Base-by-base conservation (phyloP, 768 basidiomycete species). In the Antrodiella citrinella region DNA sequence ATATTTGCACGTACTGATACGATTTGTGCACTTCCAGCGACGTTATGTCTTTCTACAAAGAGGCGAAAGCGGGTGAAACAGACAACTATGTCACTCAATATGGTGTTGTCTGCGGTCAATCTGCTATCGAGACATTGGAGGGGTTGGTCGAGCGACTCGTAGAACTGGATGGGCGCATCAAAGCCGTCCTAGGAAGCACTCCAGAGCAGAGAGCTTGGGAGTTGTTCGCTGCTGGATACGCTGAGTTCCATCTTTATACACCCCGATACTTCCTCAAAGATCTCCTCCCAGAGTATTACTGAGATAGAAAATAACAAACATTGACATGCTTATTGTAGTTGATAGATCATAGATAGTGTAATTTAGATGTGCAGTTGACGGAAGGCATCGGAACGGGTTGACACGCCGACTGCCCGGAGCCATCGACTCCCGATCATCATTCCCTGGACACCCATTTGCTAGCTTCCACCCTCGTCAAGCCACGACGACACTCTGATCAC, bases 31-130 rank as follows among this genome's bases (percentile, higher is more conserved):
- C 18, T 23, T 38, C 10, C 39, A 54, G 49, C 26, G 53, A 54
- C 39, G 25, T 54, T 9, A 23, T 54, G 22, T 54, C 53, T 3
- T 54, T 54, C 42, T 54, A 54, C 41, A 54, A 54, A 23, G 53
- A 54, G 23, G 53, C 49, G 22, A 26, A 49, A 13, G 41, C 41
- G 4, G 49, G 45, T 9, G 53, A 54, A 18, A 35, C n/a, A 13
- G 19, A n/a, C 11, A 54, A 54, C 39, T 50, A 43, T 24, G 26
- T 54, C 39, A 48, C 50, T 40, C 44, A 48, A 18, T 38, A 48
- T 18, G 50, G 45, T 10, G 15, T 18, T 1, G 49, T 45, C 22
- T 47, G 40, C 19, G 45, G 46, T 18, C 46, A 47, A 26, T n/a
- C 21, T 13, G 20, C 22, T 4, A 11, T 3, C 4, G 20, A 22